Evolutionary conservation across 164 flowering plant species (phyloP), one percentile per base, ranked within the genome.

Genomic region (Liriodendron chinense): DNA sequence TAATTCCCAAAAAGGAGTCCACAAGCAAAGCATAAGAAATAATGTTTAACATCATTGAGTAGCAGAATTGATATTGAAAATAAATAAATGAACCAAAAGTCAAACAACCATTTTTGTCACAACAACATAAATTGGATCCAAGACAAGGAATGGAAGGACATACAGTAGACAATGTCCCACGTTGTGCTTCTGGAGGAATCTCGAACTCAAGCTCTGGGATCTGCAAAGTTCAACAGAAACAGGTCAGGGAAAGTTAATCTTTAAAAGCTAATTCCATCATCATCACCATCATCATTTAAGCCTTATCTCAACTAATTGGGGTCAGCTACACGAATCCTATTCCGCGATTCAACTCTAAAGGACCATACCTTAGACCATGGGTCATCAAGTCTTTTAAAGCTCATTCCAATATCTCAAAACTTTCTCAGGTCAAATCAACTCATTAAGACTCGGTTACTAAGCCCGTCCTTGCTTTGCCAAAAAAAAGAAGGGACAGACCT

Each of bases 161-260:
- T 92, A 96, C 98, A 24, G 97, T 96, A 28, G 98, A 92, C 25
- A 96, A 79, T 50, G 85, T 85, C 69, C 99, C 99, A 49, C 93
- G 92, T 76, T 96, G 99, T 82, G 99, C 95, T 89, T 94, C 97
- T 18, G 97, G 94, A 76, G 99, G 99, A 72, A 96, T 96, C 87
- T 96, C 99, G 83, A 96, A 96, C 78, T 94, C 97, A 77, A 96
- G 84, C 80, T 94, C 93, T 56, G 98, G 97, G 75, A 96, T 86
- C 99, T 95, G 86, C 85, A 82, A 34, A 72, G 21, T 21, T 50
- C 2, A 23, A 18, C 16, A 50, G 9, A 34, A 16, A 66, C 13
- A 18, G 1, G 5, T 1, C n/a, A 67, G 20, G 1, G 0, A 34
- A 14, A 67, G 12, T 26, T 20, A 28, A 26, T 6, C 43, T 34